Conservation (phyloP, 2,329 filamentous ascomycete species). For the Claviceps digitariae region DNA sequence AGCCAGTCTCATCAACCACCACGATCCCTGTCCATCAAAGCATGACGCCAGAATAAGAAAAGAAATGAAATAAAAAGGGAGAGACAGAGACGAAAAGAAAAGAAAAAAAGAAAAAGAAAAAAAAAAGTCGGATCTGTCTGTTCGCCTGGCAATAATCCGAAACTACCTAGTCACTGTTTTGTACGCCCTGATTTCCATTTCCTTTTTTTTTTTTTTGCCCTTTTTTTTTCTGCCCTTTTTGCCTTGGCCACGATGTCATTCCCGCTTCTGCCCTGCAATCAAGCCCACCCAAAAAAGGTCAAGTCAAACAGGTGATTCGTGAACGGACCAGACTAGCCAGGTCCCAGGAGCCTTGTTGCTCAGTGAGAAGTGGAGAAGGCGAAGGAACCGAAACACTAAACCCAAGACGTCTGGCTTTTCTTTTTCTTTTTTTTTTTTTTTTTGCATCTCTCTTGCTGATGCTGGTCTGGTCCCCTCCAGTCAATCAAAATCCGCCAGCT, state of each 20-base stretch:
- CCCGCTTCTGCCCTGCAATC: background rate
- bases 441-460: background rate
- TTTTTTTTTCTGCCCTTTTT: background rate
- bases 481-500: too few relatives aligned
- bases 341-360: slow-evolving; percentile 2
- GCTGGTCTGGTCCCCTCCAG: too few relatives aligned
- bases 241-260: background rate
- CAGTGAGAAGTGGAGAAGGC: slow-evolving; percentile 4
- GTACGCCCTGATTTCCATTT: background rate
- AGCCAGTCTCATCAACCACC: too few relatives aligned
- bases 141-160: background rate
- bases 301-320: background rate
- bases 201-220: background rate
- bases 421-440: too few relatives aligned
- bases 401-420: background rate
- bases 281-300: background rate
- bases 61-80: too few relatives aligned
- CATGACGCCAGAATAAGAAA: too few relatives aligned
- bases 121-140: too few relatives aligned
- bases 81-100: too few relatives aligned
- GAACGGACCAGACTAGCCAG: background rate
- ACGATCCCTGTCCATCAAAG: too few relatives aligned
- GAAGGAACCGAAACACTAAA: slow-evolving; percentile 4
- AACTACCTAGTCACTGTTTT: background rate
- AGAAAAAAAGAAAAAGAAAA: too few relatives aligned